phyloP scores from a whole-genome alignment of 768 basidiomycete species.

The Mycena chlorophos region DNA sequence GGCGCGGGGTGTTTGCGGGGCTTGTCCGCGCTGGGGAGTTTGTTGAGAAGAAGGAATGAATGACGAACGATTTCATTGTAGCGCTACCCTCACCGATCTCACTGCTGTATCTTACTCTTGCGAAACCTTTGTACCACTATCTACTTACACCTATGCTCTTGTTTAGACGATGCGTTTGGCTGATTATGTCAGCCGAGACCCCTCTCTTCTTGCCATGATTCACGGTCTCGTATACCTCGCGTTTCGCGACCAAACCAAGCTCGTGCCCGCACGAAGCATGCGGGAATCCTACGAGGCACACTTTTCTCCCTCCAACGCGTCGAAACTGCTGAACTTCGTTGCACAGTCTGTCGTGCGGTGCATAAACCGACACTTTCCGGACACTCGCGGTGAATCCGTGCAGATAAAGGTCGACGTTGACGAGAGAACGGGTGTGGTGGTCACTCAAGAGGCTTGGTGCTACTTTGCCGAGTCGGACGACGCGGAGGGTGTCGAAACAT shows the following conservation, averaged over 20 bases:
- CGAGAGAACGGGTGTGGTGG: not conserved
- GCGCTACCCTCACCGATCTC: conserved; percentile 1
- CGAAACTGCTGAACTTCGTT: not conserved
- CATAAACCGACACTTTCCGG: not conserved
- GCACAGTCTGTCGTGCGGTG: not conserved
- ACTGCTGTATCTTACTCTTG: not conserved
- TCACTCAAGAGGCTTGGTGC: not conserved
- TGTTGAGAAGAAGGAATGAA: conserved; percentile 11
- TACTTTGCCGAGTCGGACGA: not conserved
- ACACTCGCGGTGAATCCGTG: not conserved
- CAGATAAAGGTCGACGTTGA: not conserved
- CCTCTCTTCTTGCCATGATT: no score
- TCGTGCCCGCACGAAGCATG: not conserved
- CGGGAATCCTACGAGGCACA: not conserved
- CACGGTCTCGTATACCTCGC: not conserved
- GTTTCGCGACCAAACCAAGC: not conserved
- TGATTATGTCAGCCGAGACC: no score
- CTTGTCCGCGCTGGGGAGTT: conserved; percentile 81
- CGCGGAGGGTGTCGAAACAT: not conserved
- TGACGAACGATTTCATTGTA: not conserved
- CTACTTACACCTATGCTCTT: no score
- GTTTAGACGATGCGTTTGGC: no score
- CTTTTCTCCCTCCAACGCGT: not conserved
- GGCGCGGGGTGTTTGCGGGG: conserved; percentile 70
- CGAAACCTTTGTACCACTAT: not conserved